Base-by-base conservation (phyloP, 441 rosid genomes). In the Gossypium laxum region DNA sequence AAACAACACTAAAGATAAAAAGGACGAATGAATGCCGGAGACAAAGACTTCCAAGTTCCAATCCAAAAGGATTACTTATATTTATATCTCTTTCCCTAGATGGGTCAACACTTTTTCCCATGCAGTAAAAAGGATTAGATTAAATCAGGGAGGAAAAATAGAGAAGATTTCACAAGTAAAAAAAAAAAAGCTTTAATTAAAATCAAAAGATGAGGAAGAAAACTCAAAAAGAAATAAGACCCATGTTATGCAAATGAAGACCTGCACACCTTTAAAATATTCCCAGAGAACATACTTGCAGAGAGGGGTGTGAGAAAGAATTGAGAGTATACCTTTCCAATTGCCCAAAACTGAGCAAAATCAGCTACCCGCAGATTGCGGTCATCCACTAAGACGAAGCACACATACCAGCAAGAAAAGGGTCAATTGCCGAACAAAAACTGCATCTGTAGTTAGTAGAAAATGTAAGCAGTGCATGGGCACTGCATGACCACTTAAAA, bases 301-400 rank as follows among this genome's bases (percentile, higher is more conserved):
- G 82, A 82, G 81, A 81, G 83, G 81, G 81, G 76, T 79, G 77
- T 75, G 84, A 79, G 85, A 81, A 82, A 85, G 87, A 84, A 82
- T 82, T 82, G 86, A 84, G 90, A 82, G 76, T 91, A 93, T 93
- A 93, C 97, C 98, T 93, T 91, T 82, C 93, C 97, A 77, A 86
- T 83, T 88, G 97, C 98, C 98, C 98, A 91, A 93, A 91, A 93
- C 82, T 90, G 98, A 93, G 98, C 93, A 93, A 93, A 93, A 93
- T 93, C 98, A 86, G 98, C 89, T 86, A 93, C 98, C 98, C 96
- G 96, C 97, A 93, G 98, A 93, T 93, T 93, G 96, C 97, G 96
- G 98, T 93, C 98, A 93, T 93, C 98, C 98, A 93, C 98, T 91
- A 93, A 91, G 91, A 89, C 80, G 86, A 89, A 82, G 91, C 85